A percentile compares a stretch with the other conserved stretches of the same genome.
These are phyloP conservation scores for Rhizophagus sp. DNA, from an alignment of 192 early-diverging fungal genomes.

Conservation along the genomic window DNA sequence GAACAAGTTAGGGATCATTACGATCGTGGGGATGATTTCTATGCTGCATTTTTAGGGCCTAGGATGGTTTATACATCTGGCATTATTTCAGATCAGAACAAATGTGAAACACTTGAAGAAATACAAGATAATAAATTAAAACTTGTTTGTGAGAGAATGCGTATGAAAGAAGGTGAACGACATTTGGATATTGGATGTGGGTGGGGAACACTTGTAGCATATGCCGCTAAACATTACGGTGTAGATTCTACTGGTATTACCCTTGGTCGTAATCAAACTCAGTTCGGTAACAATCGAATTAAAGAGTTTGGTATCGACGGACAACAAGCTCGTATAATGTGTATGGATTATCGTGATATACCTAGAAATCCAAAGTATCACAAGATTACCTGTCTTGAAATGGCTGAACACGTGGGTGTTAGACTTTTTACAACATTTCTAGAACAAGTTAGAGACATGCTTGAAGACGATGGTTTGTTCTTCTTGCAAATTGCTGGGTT, in stretches of 20 bases:
- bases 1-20: constrained; percentile 98
- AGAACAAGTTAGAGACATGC: constrained; percentile 87
- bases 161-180: constrained; percentile 82
- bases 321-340: constrained; percentile 75
- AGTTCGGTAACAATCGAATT: constrained; percentile 84
- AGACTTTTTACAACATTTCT: constrained; percentile 89
- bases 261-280: constrained; percentile 88
- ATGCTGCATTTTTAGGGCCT: constrained; percentile 90
- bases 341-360: constrained; percentile 99
- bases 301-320: constrained; percentile 74
- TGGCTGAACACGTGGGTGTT: constrained; percentile 99
- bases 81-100: constrained; percentile 74
- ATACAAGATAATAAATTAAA: constrained; percentile 96
- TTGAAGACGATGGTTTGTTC: constrained; percentile 98
- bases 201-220: constrained; percentile 92
- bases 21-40: constrained; percentile 98
- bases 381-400: constrained; percentile 97
- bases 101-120: constrained; percentile 87
- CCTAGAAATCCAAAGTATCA: constrained; percentile 84
- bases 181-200: constrained; percentile 98
- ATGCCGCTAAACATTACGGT: constrained; percentile 87
- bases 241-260: constrained; percentile 93
- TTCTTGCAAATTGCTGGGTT: constrained; percentile 98
- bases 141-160: constrained; percentile 82
- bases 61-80: constrained; percentile 98